Evolutionary conservation across 2,329 filamentous ascomycete genomes (phyloP), one percentile per base, ranked within the genome.

Genomic region (Dothistroma septosporum): DNA sequence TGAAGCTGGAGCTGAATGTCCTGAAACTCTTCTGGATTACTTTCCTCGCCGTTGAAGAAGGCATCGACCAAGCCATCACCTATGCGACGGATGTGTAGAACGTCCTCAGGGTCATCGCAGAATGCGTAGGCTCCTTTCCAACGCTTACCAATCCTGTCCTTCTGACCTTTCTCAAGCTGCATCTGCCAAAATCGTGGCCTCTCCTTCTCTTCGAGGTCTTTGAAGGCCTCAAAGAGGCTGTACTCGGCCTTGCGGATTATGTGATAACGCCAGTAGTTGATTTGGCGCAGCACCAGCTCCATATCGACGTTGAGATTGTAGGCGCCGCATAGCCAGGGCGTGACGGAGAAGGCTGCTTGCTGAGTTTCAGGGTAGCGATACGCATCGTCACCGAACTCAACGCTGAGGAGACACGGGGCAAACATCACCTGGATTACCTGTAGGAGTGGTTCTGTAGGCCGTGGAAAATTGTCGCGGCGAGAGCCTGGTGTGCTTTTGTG

Each of bases 241-340:
- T 69, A 66, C n/a, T 77, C 74, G 3, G 72, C 72, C 9, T 70
- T 52, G 8, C 67, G 67, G 46, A 75, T 76, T 68, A 83, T 76
- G 62, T 84, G 80, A 53, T 78, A 77, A 50, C 78, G 78, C 73
- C 83, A 84, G 74, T 83, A 84, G 62, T 82, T 82, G 48, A 80
- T 67, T 44, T 77, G 72, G 62, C 83, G 77, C 5, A 82, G 67
- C 2, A 79, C 55, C 77, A 77, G 82, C 1, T 75, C 68, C 56
- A 80, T 71, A 62, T 83, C 79, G 55, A 83, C 65, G 1, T 74
- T 62, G 3, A 69, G 58, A 33, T 74, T 72, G 24, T 72, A 69
- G 33, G 62, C 61, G 16, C 78, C 79, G 10, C 57, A 47, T 64
- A 80, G 83, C 6, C 83, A 70, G 0, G 77, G 77, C 3, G 72